A percentile compares a stretch with the other conserved stretches of the same genome.
These are phyloP conservation scores for Rhizophora apiculata DNA, from an alignment of 345 rosid genomes.

Conservation along the genomic window DNA sequence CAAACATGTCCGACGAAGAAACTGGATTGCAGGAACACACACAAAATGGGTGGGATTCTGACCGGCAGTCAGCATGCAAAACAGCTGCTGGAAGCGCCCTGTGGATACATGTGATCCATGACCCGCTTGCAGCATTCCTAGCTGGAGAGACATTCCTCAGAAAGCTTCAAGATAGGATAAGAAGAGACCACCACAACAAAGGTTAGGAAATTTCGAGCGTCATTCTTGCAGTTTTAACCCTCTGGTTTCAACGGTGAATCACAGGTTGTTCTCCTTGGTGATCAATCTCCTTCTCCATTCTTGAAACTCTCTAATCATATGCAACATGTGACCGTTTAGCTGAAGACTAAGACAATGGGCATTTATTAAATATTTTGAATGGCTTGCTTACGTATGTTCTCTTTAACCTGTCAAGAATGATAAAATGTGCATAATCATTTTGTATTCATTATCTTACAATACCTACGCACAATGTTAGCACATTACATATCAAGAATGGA, in stretches of 20 bases:
- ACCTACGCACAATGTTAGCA: background rate
- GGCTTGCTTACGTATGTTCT: too few relatives aligned
- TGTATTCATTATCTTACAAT: background rate
- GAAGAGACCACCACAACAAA: constrained; percentile 51
- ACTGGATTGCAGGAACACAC: constrained; percentile 35
- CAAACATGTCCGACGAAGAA: constrained; percentile 42
- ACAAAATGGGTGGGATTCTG: constrained; percentile 62
- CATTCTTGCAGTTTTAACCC: constrained; percentile 78
- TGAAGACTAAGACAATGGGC: background rate
- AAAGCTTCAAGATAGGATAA: constrained; percentile 68
- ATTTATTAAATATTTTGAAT: too few relatives aligned
- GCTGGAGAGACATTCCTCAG: constrained; percentile 81
- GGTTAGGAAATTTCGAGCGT: constrained; percentile 80
- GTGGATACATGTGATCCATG: constrained; percentile 76
- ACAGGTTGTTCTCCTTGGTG: constrained; percentile 87
- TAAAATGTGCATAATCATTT: background rate
- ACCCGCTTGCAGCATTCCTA: constrained; percentile 74
- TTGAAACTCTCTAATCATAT: background rate
- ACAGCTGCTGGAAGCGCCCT: constrained; percentile 91
- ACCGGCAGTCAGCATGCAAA: constrained; percentile 74
- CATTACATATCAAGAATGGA: constrained; percentile 63
- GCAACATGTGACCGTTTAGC: background rate
- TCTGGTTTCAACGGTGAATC: constrained; percentile 63
- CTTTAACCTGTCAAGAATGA: too few relatives aligned
- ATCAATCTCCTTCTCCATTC: constrained; percentile 1